Evolutionary conservation across 139 green algal species (phyloP), one percentile per base, ranked within the genome.

Genomic region (Volvox africanus): DNA sequence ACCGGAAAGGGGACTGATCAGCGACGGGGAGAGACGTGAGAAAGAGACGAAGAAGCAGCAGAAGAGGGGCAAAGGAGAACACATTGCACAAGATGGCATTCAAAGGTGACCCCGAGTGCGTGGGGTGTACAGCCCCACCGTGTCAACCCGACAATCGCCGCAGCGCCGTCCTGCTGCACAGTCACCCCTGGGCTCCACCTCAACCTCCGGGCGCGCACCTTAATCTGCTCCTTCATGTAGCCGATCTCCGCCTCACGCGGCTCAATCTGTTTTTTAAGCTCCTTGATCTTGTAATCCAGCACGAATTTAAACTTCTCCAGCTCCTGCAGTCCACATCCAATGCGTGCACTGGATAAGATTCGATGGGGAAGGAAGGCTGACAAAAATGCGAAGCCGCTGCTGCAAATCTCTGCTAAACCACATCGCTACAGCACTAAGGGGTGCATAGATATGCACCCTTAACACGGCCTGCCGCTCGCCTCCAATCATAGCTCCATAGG

Each of bases 251-350:
- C 75, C 90, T 99, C 97, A 5, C 95, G 93, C 20, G 97, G 97
- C 92, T 99, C 97, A 90, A 98, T 98, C 94, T 98, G 96, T 92
- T 96, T 97, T 93, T 98, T 98, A 22, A 99, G 96, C 96, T 99
- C 97, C 87, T 97, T 97, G 94, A 99, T 98, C 92, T 98, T 98
- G 96, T 98, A 98, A 89, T 99, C 97, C 89, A 99, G 94, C 87
- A 99, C 97, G 91, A 99, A 99, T 92, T 99, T 99, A 94, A 99
- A 99, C 93, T 99, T 99, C 93, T 99, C 97, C 32, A 99, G 94
- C 95, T 99, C 97, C 94, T 97, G 94, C 65, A 55, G 44, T 55
- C 5, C 44, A 55, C 44, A 55, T 9, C 44, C 44, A 55, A 55
- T 55, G 9, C 44, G 9, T n/a, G n/a, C n/a, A n/a, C n/a, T n/a